Base-by-base conservation (phyloP, 2,329 filamentous ascomycete genomes). In the Aspergillus sergii region DNA sequence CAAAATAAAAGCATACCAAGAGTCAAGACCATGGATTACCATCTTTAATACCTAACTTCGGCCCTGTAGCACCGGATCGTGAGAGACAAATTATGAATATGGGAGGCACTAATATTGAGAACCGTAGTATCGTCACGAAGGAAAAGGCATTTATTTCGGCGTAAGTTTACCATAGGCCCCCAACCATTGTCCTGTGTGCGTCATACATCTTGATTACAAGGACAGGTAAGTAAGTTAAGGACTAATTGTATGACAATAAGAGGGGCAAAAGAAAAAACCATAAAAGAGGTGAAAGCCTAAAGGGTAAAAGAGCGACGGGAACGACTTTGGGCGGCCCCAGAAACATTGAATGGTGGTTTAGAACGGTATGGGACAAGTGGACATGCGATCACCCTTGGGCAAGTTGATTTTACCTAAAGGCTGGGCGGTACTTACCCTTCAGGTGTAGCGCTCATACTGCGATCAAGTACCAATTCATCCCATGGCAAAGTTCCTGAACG, bases 231-330 rank as follows among this genome's bases (percentile, higher is more conserved):
- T 30, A 50, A 30, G 46, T 50, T 50, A 50, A 50, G 46, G 26
- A 50, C 23, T 28, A 28, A 50, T 50, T 50, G 45, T 50, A 50
- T 50, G 46, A 50, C 46, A 50, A 50, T 50, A 28, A 30, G 46
- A 50, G 46, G 46, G 43, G 46, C 43, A n/a, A 48, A 58, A 7
- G 9, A 58, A 32, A 26, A 46, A 2, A 32, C 39, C 39, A n/a
- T 41, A n/a, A 41, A 41, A 41, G 39, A 59, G 56, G 63, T 62
- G 62, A 67, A 67, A 66, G 70, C 64, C 65, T 69, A 70, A 71
- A 68, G 8, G 23, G 23, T 50, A 69, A 72, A 72, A 66, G 67
- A 65, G 66, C 65, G 67, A 63, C 64, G 68, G 65, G 65, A 70
- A 58, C 58, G 58, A 56, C 57, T 64, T 65, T 60, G 63, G 57